Evolutionary conservation across 23 red algal species (phyloP).

Genomic region (Gracilaria domingensis): DNA sequence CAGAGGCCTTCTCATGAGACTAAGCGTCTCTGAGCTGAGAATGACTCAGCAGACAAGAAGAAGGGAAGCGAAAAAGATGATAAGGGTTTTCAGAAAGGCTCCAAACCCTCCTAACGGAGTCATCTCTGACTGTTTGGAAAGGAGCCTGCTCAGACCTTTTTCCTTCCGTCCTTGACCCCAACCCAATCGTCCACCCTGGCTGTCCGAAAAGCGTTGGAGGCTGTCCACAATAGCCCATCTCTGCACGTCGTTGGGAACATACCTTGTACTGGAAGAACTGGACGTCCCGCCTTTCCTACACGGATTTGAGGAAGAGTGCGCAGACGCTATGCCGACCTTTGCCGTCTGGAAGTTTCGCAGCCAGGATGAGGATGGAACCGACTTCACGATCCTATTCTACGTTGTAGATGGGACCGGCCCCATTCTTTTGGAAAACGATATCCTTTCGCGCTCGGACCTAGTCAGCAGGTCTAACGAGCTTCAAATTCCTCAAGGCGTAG

Average conservation of each 20-base stretch:
- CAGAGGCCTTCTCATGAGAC: too few relatives aligned
- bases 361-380: not conserved
- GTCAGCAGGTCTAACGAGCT: not conserved
- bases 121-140: not conserved
- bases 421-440: conserved; percentile 10
- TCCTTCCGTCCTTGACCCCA: not conserved
- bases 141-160: conserved; percentile 39
- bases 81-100: too few relatives aligned
- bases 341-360: not conserved
- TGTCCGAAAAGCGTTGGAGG: conserved; percentile 12
- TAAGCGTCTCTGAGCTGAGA: too few relatives aligned
- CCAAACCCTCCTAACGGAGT: too few relatives aligned
- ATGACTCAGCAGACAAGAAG: not conserved
- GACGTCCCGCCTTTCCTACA: conserved; percentile 1
- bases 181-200: conserved; percentile 15
- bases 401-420: not conserved
- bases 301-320: not conserved
- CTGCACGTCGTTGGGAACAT: not conserved
- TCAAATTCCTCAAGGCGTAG: not conserved
- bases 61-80: too few relatives aligned
- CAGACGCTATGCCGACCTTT: too few relatives aligned
- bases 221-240: not conserved
- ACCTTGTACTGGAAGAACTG: not conserved
- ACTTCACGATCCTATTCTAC: conserved; percentile 18
- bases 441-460: not conserved